Percentiles rank a stretch among this genome's conserved stretches.
Conservation (phyloP, 2,329 filamentous ascomycete species). For the Rhynchosporium secalis region DNA sequence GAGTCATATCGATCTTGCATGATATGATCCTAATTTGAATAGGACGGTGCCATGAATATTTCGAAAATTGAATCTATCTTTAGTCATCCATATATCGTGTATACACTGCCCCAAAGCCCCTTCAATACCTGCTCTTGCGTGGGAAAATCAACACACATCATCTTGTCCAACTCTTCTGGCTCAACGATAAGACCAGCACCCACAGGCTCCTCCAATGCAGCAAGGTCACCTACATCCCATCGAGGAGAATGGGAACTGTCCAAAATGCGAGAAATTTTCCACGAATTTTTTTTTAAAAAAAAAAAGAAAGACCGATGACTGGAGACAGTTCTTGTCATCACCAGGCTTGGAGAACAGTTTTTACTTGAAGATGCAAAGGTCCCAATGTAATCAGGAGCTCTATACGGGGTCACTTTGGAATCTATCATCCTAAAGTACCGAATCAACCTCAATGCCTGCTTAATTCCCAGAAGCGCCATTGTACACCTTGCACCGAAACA, state of each 20-base stretch:
- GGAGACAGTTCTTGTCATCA: constrained; percentile 26
- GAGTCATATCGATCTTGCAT: neutral
- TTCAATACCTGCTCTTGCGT: no score
- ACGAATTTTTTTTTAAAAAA: constrained; percentile 23
- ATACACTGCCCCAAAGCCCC: neutral
- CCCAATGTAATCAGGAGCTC: neutral
- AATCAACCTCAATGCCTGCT: neutral
- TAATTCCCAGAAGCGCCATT: neutral
- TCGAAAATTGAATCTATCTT: neutral
- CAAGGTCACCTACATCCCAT: constrained; percentile 42
- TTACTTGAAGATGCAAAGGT: neutral
- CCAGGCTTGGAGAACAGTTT: neutral
- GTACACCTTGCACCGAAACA: neutral
- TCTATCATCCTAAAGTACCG: neutral
- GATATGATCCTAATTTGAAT: neutral
- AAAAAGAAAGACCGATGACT: constrained; percentile 32
- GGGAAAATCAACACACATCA: neutral
- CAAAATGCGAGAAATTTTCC: constrained; percentile 35
- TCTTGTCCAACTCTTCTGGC: constrained; percentile 4
- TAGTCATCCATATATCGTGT: neutral
- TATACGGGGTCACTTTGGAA: neutral
- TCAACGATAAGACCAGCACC: constrained; percentile 28
- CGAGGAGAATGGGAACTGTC: constrained; percentile 38
- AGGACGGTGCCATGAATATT: neutral
- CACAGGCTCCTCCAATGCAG: constrained; percentile 47